Conservation (phyloP, 2,329 filamentous ascomycete species). For the Botrytis paeoniae region DNA sequence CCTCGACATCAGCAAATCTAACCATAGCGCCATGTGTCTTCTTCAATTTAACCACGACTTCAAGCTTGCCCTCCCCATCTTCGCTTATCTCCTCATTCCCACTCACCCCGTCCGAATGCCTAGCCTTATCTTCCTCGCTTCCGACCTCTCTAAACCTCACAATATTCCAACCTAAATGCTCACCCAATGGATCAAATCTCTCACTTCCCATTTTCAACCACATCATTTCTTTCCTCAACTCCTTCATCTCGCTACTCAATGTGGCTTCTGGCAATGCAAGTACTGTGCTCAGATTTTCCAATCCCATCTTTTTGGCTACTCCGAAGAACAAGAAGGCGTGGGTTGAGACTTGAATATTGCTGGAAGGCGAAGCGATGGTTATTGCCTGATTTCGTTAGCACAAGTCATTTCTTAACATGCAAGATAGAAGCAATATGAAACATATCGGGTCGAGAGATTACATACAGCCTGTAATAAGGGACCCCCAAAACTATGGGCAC, state of each 20-base stretch:
- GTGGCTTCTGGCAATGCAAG: neutral
- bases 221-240: neutral
- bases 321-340: constrained; percentile 14
- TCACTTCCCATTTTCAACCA: constrained; percentile 5
- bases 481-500: constrained; percentile 16
- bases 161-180: neutral
- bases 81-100: neutral
- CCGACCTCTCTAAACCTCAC: constrained; percentile 1
- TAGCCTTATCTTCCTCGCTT: neutral
- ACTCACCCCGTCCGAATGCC: neutral
- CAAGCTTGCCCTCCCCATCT: neutral
- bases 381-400: neutral
- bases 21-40: constrained; percentile 12
- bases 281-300: neutral
- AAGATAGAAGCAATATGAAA: neutral
- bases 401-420: neutral
- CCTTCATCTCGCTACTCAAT: constrained; percentile 2
- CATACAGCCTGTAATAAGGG: constrained; percentile 9
- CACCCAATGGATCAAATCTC: neutral
- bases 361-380: neutral
- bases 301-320: constrained; percentile 9
- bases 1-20: neutral
- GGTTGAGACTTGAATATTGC: neutral
- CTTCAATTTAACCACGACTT: neutral
- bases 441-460: neutral